phyloP scores from a whole-genome alignment of 2,329 filamentous ascomycete species.

The Colletotrichum falcatum region DNA sequence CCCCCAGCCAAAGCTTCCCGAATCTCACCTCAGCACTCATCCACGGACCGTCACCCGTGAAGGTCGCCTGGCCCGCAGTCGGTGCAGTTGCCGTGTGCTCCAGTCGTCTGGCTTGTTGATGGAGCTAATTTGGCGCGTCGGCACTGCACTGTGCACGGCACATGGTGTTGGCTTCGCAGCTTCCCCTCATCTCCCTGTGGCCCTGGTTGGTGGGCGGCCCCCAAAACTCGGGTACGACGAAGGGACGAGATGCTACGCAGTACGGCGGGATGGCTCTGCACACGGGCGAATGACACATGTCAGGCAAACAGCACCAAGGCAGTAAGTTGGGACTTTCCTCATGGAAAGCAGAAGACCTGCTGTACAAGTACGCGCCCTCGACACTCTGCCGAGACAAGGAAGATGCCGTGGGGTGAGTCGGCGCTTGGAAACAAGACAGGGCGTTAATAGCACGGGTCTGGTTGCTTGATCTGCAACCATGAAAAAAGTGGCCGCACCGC shows the following conservation, averaged over 20 bases:
- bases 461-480: slow-evolving; percentile 32
- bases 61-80: slow-evolving; percentile 18
- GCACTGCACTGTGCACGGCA: slow-evolving; percentile 7
- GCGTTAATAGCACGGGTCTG: slow-evolving; percentile 18
- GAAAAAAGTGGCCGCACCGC: slow-evolving; percentile 6
- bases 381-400: slow-evolving; percentile 25
- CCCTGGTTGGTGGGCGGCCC: neutral
- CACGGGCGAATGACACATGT: slow-evolving; percentile 29
- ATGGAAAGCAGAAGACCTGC: neutral
- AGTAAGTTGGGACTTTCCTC: slow-evolving; percentile 27
- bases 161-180: neutral
- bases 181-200: neutral
- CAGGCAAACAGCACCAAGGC: slow-evolving; percentile 18
- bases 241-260: neutral
- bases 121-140: slow-evolving; percentile 10
- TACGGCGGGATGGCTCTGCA: slow-evolving; percentile 4
- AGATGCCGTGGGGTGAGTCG: slow-evolving; percentile 18
- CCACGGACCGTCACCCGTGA: slow-evolving; percentile 10
- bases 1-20: slow-evolving; percentile 32
- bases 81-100: slow-evolving; percentile 1
- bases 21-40: slow-evolving; percentile 21
- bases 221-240: neutral
- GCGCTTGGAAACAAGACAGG: slow-evolving; percentile 26
- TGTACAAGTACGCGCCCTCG: slow-evolving; percentile 15
- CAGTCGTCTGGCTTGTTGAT: slow-evolving; percentile 15